Base-by-base conservation (phyloP, 2,329 filamentous ascomycete genomes). In the Massarina eburnea region DNA sequence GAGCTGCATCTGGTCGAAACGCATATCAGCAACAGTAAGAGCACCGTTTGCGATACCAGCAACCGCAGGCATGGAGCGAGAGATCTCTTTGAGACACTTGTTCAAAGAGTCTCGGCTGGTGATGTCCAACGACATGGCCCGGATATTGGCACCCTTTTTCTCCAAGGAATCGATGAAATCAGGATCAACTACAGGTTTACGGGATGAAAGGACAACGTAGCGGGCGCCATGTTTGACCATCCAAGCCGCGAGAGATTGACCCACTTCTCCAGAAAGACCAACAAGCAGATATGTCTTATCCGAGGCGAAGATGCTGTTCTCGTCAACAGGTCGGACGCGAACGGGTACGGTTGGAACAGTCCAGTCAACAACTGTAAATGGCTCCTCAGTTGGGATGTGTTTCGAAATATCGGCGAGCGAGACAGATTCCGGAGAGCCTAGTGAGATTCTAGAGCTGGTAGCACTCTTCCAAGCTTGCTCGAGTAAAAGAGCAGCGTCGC, bases 161-260 rank as follows among this genome's bases (percentile, higher is more conserved):
- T 40, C 10, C 2, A 53, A 44, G 18, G 42, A 18, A 7, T 34
- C 35, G 3, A 51, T 6, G 50, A 49, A 41, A 2, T 33, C 27
- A n/a, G 42, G 39, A 14, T 71, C 57, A 2, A 75, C 46, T 2
- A 66, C 54, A 3, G 72, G 70, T 10, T 61, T 65, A 1, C 76
- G 69, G 37, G 71, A 75, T 0, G 71, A 67, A 2, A 79, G 20
- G 4, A 54, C 52, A 18, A 66, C 32, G 19, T 57, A n/a, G 14
- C 44, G 41, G 3, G 61, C 64, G 1, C 59, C 59, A 17, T 54
- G 43, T 2, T n/a, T 12, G 2, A 60, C 39, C 61, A 66, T 62
- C 54, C 55, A 66, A 10, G 46, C 5, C 15, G 41, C 43, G 1
- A 64, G 34, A 0, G 55, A 57, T 0, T 43, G 37, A 1, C 61